Conservation (phyloP, 2,329 filamentous ascomycete genomes). For the Scytalidium sp. region DNA sequence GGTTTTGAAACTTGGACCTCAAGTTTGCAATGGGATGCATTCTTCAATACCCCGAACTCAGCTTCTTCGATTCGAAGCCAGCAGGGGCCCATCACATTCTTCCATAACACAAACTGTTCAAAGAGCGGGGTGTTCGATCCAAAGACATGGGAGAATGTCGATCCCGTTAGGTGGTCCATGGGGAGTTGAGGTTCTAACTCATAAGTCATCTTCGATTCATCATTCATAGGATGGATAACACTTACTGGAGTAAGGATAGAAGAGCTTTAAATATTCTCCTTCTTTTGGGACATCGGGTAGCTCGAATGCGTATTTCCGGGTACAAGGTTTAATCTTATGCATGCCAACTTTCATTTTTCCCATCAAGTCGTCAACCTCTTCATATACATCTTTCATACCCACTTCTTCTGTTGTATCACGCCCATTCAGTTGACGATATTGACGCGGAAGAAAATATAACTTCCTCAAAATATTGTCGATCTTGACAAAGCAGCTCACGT, state of each 20-base stretch:
- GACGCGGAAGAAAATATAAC: conserved; percentile 85
- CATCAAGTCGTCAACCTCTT: conserved; percentile 87
- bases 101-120: conserved; percentile 98
- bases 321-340: conserved; percentile 91
- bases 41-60: conserved; percentile 80
- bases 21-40: conserved; percentile 95
- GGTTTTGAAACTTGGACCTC: conserved; percentile 82
- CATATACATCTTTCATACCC: conserved; percentile 84
- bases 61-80: conserved; percentile 90
- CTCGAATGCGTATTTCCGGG: conserved; percentile 94
- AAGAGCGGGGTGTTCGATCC: conserved; percentile 92
- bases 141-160: conserved; percentile 93
- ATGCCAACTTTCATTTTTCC: conserved; percentile 78
- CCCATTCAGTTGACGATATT: conserved; percentile 59
- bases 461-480: conserved; percentile 92
- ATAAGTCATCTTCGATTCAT: conserved; percentile 10
- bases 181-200: conserved; percentile 62
- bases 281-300: conserved; percentile 83
- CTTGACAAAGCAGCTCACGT: conserved; percentile 93
- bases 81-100: conserved; percentile 98
- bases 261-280: conserved; percentile 87
- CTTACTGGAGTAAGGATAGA: conserved; percentile 86
- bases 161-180: conserved; percentile 63
- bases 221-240: conserved; percentile 8
- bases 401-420: conserved; percentile 73